phyloP scores from a whole-genome alignment of 2,329 filamentous ascomycete genomes.

The Arthrobotrys sinensis region DNA sequence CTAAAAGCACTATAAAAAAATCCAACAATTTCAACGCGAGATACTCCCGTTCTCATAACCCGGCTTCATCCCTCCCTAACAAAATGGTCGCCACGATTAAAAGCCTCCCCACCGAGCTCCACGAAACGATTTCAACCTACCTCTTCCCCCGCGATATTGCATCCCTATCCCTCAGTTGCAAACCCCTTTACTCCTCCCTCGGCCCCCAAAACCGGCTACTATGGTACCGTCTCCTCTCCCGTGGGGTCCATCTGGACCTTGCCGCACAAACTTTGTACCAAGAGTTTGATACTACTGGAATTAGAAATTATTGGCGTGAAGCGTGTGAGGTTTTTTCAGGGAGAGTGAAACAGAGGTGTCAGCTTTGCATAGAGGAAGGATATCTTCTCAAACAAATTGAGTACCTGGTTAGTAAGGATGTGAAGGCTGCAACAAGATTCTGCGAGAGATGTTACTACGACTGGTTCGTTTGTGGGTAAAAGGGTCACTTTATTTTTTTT shows the following conservation, averaged over 20 bases:
- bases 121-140: constrained; percentile 16
- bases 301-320: background rate
- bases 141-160: constrained; percentile 4
- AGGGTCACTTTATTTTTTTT: background rate
- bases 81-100: background rate
- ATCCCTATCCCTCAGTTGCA: background rate
- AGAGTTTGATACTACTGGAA: background rate
- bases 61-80: too few relatives aligned
- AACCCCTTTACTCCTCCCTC: background rate
- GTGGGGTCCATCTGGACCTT: background rate
- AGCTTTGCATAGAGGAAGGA: background rate
- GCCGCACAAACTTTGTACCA: background rate
- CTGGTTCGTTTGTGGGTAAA: background rate
- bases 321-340: background rate
- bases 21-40: too few relatives aligned
- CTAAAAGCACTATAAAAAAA: too few relatives aligned
- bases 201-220: background rate
- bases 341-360: background rate
- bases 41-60: too few relatives aligned
- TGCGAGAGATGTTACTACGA: background rate
- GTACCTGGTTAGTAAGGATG: background rate
- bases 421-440: background rate
- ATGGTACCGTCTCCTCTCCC: background rate
- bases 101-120: constrained; percentile 6
- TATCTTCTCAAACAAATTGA: background rate